These are phyloP conservation scores for Carpinus viminea DNA, from an alignment of 306 rosid species.

Conservation along the genomic window DNA sequence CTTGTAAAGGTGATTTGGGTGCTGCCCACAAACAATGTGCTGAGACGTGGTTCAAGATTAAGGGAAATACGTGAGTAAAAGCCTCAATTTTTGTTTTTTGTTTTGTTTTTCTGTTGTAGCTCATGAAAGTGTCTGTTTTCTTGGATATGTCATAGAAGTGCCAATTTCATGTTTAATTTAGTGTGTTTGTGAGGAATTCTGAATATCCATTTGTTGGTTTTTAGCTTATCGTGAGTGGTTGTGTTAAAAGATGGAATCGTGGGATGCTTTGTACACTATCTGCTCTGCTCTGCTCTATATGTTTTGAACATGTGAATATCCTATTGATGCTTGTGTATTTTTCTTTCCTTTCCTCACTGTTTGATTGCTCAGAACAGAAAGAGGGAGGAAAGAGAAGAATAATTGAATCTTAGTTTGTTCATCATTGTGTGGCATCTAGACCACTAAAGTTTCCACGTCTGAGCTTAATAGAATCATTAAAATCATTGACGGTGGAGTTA, in stretches of 20 bases:
- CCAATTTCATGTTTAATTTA: background rate
- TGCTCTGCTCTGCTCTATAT: background rate
- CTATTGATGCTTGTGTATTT: background rate
- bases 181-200: background rate
- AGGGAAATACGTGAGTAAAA: constrained; percentile 79
- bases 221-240: background rate
- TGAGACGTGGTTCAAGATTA: constrained; percentile 95
- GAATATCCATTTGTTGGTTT: constrained; percentile 1
- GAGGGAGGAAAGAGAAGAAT: background rate
- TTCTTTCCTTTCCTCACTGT: background rate
- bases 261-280: background rate
- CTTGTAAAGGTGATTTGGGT: constrained; percentile 90
- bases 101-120: background rate
- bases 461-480: background rate
- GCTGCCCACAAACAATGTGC: constrained; percentile 96
- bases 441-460: background rate
- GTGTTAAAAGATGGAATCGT: background rate
- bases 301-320: background rate
- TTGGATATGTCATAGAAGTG: background rate
- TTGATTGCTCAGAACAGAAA: background rate
- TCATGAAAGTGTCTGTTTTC: background rate
- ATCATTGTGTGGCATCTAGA: background rate
- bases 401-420: background rate
- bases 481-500: background rate
- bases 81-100: background rate